phyloP scores from a whole-genome alignment of 2,329 filamentous ascomycete genomes.

The Triangularia verruculosa region DNA sequence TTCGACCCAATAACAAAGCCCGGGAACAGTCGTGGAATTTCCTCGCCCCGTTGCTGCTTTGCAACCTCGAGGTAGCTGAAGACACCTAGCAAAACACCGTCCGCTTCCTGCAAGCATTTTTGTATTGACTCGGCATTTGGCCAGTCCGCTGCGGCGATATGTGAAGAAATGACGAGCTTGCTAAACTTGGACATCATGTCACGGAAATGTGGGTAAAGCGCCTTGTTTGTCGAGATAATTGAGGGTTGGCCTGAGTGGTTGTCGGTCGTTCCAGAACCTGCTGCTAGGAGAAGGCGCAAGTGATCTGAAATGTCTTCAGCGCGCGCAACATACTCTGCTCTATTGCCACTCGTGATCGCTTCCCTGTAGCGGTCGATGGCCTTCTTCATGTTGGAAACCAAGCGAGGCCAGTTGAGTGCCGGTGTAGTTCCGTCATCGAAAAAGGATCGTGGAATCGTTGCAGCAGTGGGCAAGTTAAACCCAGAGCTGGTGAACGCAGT shows the following conservation, averaged over 20 bases:
- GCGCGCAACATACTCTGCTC: conserved; percentile 85
- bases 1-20: conserved; percentile 88
- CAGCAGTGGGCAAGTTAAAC: conserved; percentile 56
- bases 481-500: conserved; percentile 61
- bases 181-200: conserved; percentile 99
- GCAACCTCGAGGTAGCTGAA: conserved; percentile 97
- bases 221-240: conserved; percentile 98
- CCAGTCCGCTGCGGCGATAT: conserved; percentile 95
- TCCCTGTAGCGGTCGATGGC: conserved; percentile 88
- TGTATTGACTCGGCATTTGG: conserved; percentile 89
- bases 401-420: conserved; percentile 80
- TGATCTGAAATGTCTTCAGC: conserved; percentile 99
- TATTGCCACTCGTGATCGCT: conserved; percentile 76
- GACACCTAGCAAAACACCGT: conserved; percentile 88
- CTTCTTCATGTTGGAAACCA: conserved; percentile 89
- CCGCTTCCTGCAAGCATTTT: conserved; percentile 96
- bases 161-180: conserved; percentile 96
- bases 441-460: conserved; percentile 73
- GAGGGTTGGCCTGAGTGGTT: conserved; percentile 98
- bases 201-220: conserved; percentile 91
- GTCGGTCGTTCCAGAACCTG: conserved; percentile 94
- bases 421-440: conserved; percentile 84
- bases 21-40: conserved; percentile 87
- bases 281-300: conserved; percentile 85
- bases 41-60: conserved; percentile 86